Evolutionary conservation across 441 rosid genomes (phyloP).

Genomic region (Metrosideros polymorpha): DNA sequence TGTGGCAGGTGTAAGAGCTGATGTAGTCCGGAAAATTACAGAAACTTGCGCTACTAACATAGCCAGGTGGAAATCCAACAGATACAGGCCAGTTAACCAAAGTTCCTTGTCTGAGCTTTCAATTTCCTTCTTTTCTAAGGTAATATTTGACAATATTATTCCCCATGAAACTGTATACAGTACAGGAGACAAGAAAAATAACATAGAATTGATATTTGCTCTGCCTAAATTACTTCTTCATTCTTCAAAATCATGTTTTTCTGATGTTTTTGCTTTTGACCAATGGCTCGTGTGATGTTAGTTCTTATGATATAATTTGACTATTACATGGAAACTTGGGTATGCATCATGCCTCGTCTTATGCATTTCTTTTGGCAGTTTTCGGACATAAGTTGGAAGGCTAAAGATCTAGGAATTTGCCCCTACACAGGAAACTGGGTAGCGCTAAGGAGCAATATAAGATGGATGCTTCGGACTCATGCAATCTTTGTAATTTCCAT

Average conservation of each 20-base stretch:
- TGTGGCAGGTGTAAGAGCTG: constrained; percentile 42
- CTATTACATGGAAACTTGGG: neutral
- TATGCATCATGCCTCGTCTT: neutral
- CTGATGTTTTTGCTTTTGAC: neutral
- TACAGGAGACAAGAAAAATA: neutral
- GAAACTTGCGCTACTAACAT: constrained; percentile 47
- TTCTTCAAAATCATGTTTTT: neutral
- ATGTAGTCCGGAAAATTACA: constrained; percentile 50
- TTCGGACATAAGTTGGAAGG: constrained; percentile 33
- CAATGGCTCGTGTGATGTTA: neutral
- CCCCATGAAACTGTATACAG: neutral
- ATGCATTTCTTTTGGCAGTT: constrained; percentile 33
- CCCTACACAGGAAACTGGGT: constrained; percentile 70
- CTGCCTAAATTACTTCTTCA: neutral
- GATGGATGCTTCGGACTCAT: constrained; percentile 72
- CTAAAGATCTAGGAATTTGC: constrained; percentile 60
- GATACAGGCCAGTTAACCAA: constrained; percentile 29
- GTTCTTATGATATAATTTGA: neutral
- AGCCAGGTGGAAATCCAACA: constrained; percentile 35
- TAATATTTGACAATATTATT: constrained; percentile 5
- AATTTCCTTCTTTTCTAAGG: constrained; percentile 71
- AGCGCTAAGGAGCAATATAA: constrained; percentile 37
- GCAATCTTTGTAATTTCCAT: constrained; percentile 46
- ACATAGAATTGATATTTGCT: neutral
- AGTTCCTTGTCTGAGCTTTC: constrained; percentile 75